A percentile compares a stretch with the other conserved stretches of the same genome.
phyloP scores from a whole-genome alignment of 169 alveolate genomes.

The Plasmodium inui region DNA sequence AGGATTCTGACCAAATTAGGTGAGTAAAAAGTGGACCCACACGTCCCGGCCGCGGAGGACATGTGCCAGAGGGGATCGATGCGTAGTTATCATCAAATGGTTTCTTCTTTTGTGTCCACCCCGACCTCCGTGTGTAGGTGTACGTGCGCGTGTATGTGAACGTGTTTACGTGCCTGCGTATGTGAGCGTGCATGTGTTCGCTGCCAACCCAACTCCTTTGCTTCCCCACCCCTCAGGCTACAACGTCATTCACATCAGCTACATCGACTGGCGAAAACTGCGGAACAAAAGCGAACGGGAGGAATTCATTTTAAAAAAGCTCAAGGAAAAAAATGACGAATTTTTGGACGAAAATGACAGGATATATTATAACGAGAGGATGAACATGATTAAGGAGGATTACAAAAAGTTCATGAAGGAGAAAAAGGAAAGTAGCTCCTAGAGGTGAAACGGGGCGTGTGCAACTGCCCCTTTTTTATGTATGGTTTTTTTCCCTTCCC shows the following conservation, averaged over 20 bases:
- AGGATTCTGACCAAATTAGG: conserved; percentile 93
- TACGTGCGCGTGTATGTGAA: neutral
- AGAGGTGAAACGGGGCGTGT: neutral
- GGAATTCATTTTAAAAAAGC: conserved; percentile 91
- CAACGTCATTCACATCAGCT: conserved; percentile 87
- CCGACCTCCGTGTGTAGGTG: neutral
- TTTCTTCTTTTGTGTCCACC: neutral
- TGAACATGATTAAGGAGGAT: conserved; percentile 83
- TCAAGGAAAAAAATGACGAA: conserved; percentile 92
- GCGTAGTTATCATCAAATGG: neutral
- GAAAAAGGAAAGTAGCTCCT: conserved; percentile 36
- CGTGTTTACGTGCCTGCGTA: neutral
- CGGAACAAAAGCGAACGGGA: conserved; percentile 92
- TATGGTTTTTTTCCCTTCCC: neutral
- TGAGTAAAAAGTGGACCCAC: neutral
- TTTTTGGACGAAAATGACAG: conserved; percentile 94
- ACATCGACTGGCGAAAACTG: conserved; percentile 89
- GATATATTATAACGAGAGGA: conserved; percentile 87
- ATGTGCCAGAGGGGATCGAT: neutral
- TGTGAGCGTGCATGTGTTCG: neutral
- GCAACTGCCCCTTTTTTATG: neutral
- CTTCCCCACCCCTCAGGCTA: conserved; percentile 45
- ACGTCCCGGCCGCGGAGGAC: neutral
- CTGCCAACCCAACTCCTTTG: neutral
- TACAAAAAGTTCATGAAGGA: conserved; percentile 76